phyloP scores from a whole-genome alignment of 1,284 basidiomycete species.

The Ceratobasidium sp. region DNA sequence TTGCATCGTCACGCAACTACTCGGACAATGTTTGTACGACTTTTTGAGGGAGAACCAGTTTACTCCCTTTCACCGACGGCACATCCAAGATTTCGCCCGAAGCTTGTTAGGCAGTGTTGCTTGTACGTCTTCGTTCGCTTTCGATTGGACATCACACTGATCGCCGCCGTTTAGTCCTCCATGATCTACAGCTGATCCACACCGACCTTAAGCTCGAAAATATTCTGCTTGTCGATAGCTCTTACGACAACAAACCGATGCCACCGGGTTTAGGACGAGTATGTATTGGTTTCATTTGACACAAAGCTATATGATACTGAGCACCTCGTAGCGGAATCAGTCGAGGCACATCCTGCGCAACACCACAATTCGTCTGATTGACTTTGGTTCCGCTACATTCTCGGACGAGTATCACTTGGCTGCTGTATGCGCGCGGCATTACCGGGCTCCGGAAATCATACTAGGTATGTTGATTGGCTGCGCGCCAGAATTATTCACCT shows the following conservation, averaged over 20 bases:
- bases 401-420: slow-evolving; percentile 98
- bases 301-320: neutral
- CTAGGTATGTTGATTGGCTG: slow-evolving; percentile 73
- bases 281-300: slow-evolving; percentile 16
- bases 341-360: slow-evolving; percentile 82
- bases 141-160: slow-evolving; percentile 34
- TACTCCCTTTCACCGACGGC: slow-evolving; percentile 93
- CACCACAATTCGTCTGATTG: slow-evolving; percentile 96
- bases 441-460: slow-evolving; percentile 99
- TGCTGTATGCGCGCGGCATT: slow-evolving; percentile 97
- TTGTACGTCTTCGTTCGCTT: slow-evolving; percentile 71
- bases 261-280: slow-evolving; percentile 44
- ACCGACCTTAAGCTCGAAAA: slow-evolving; percentile 99
- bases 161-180: slow-evolving; percentile 76
- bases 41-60: slow-evolving; percentile 99
- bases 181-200: slow-evolving; percentile 92
- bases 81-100: slow-evolving; percentile 96
- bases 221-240: slow-evolving; percentile 89
- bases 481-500: neutral
- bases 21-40: slow-evolving; percentile 98
- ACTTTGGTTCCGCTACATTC: slow-evolving; percentile 99
- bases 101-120: slow-evolving; percentile 95
- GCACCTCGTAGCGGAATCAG: slow-evolving; percentile 26
- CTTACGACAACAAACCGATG: slow-evolving; percentile 41
- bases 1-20: slow-evolving; percentile 95